Percentiles rank a stretch among this genome's conserved stretches.
Conservation (phyloP, 257 asterid species). For the Solanum appendiculatum region DNA sequence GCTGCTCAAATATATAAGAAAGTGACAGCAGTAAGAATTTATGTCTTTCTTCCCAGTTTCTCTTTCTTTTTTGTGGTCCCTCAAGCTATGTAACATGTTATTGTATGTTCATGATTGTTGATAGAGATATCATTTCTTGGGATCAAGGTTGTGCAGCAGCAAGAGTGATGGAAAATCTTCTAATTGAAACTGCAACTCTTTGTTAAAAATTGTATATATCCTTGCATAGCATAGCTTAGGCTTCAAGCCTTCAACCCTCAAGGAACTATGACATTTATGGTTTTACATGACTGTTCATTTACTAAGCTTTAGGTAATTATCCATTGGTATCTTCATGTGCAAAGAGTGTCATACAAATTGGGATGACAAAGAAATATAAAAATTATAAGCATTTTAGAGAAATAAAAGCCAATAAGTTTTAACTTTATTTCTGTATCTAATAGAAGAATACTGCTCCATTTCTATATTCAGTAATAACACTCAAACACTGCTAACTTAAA, state of each 20-base stretch:
- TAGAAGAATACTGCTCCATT: neutral
- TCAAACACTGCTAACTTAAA: neutral
- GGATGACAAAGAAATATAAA: neutral
- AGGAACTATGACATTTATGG: neutral
- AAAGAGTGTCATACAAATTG: neutral
- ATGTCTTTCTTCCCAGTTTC: neutral
- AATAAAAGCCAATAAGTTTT: neutral
- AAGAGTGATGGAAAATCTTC: neutral
- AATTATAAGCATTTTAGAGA: neutral
- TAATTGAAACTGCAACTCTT: neutral
- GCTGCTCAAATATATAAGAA: conserved; percentile 95
- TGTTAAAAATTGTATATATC: neutral
- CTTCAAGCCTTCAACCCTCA: neutral
- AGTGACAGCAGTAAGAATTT: conserved; percentile 70
- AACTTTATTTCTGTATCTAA: neutral
- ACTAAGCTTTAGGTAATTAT: neutral
- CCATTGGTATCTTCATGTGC: neutral
- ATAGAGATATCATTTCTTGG: neutral
- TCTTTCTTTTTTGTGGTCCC: neutral
- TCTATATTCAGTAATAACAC: neutral
- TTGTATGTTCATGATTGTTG: neutral
- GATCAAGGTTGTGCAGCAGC: neutral
- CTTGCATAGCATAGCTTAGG: neutral
- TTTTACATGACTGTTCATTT: neutral
- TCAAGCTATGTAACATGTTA: neutral